A percentile compares a stretch with the other conserved stretches of the same genome.
Evolutionary conservation across 2,329 filamentous ascomycete species (phyloP).

Genomic region (Fusarium siculi): DNA sequence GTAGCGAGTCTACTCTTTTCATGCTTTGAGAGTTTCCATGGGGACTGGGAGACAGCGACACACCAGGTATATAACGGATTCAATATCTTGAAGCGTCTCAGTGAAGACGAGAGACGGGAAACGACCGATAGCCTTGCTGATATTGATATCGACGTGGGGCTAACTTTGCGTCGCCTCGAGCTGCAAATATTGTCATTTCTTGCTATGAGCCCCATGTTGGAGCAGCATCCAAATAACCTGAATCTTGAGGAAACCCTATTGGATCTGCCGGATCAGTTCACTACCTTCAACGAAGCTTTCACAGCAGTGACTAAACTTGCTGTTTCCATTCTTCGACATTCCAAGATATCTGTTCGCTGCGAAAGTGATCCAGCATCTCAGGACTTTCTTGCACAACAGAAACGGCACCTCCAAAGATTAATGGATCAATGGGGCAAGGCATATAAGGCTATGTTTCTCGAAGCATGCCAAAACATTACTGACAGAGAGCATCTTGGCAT

Average conservation of each 20-base stretch:
- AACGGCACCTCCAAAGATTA: accelerated
- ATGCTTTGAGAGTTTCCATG: background rate
- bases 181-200: background rate
- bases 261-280: background rate
- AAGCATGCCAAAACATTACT: background rate
- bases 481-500: background rate
- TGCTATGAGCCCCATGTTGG: background rate
- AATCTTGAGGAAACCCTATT: accelerated
- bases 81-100: background rate
- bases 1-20: background rate
- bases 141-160: background rate
- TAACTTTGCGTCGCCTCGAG: background rate
- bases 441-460: background rate
- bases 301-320: background rate
- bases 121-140: background rate
- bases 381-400: background rate
- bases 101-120: background rate
- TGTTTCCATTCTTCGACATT: background rate
- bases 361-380: accelerated
- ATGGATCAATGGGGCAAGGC: background rate
- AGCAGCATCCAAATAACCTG: background rate
- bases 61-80: background rate
- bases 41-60: background rate
- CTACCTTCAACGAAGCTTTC: background rate
- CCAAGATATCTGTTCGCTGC: accelerated